phyloP scores from a whole-genome alignment of 805 yeast genomes.

The Kluyveromyces siamensis region DNA sequence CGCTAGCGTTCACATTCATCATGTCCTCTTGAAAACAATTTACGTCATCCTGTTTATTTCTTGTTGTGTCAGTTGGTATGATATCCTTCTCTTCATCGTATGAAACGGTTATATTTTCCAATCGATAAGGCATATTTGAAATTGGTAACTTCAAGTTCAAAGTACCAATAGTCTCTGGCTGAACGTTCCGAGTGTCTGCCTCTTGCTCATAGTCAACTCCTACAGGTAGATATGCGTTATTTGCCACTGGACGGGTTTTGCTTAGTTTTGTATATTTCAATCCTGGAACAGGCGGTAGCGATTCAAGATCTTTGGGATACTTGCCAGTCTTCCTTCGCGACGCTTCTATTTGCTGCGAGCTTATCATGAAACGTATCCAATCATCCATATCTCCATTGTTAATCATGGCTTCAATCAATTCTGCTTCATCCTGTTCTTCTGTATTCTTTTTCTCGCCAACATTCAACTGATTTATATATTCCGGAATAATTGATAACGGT shows the following conservation, averaged over 20 bases:
- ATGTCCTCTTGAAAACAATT: conserved; percentile 5
- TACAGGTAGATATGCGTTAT: conserved; percentile 28
- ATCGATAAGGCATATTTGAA: conserved; percentile 25
- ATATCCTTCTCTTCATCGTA: conserved; percentile 16
- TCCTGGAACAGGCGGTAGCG: conserved; percentile 20
- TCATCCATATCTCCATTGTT: conserved; percentile 29
- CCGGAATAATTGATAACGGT: conserved; percentile 22
- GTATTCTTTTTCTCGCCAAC: conserved; percentile 8
- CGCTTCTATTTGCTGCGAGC: conserved; percentile 21
- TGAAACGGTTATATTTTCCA: conserved; percentile 24
- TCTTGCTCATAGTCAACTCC: conserved; percentile 29
- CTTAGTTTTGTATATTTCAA: conserved; percentile 15
- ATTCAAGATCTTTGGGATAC: conserved; percentile 10
- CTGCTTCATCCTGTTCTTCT: conserved; percentile 13
- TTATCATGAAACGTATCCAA: conserved; percentile 28
- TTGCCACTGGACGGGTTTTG: conserved; percentile 4
- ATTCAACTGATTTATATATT: conserved; percentile 23
- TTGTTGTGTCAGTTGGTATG: conserved; percentile 2
- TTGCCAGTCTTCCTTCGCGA: conserved; percentile 17
- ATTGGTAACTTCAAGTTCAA: conserved; percentile 26
- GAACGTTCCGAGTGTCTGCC: conserved; percentile 15
- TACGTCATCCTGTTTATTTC: conserved; percentile 1
- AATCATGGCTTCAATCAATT: conserved; percentile 21
- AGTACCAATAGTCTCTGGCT: conserved; percentile 25
- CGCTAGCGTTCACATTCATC: conserved; percentile 6